Base-by-base conservation (phyloP, 345 rosid genomes). In the Eutrema japonicum region DNA sequence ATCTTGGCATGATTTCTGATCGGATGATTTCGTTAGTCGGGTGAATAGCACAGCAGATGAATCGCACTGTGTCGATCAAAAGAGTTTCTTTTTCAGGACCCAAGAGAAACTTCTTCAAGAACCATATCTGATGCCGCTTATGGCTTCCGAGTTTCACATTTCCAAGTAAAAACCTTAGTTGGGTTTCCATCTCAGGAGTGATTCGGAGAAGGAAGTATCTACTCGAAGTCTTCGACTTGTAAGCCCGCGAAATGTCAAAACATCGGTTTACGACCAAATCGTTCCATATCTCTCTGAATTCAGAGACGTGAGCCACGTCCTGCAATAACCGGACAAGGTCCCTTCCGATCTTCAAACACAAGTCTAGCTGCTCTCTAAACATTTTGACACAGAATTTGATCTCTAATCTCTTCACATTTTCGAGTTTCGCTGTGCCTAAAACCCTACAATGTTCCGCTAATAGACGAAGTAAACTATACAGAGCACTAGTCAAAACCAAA, bases 71-170 rank as follows among this genome's bases (percentile, higher is more conserved):
- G 53, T 93, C 98, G 48, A 85, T 77, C 52, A 87, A 18, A 36
- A 89, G 57, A 22, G 81, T 85, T 76, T 88, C 96, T 62, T 83
- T 85, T 9, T 83, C 95, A 0, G 89, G 87, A 43, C 70, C 78
- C 9, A 43, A 49, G 51, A 89, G 77, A 71, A 84, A 88, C 78
- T 85, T 91, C 80, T 79, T 86, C 38, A 79, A 75, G 82, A 94
- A 94, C 97, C 97, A 91, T 13, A 66, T 53, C 63, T 91, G 92
- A 63, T 89, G 85, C 30, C 96, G 77, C 77, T 81, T 89, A 42
- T 91, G 97, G 64, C 74, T 80, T 70, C 98, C 95, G 0, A 91
- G 71, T 77, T 85, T 87, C 81, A 91, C 97, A 66, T 86, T 78
- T 1, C 78, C 85, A 33, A 94, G 95, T 42, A 94, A 68, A 77